phyloP scores from a whole-genome alignment of 768 basidiomycete genomes.

The Panus rudis region DNA sequence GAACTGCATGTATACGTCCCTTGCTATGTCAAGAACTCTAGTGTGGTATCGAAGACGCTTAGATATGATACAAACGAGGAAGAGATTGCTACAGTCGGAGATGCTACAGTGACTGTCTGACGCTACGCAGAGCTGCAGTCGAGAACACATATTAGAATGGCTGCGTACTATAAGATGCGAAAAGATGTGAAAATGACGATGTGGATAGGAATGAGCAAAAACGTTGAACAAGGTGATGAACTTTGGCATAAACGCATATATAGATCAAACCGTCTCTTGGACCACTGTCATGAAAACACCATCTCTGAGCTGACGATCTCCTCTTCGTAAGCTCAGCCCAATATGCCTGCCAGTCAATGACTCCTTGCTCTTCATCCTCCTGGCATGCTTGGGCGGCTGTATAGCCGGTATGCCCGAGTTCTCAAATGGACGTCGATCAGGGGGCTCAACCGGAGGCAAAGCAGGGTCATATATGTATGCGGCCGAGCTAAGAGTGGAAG shows the following conservation, averaged over 20 bases:
- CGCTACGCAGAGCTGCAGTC: not conserved
- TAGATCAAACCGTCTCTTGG: constrained; percentile 19
- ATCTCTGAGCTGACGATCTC: constrained; percentile 10
- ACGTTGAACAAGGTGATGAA: not conserved
- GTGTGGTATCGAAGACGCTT: too few species aligned
- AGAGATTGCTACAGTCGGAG: not conserved
- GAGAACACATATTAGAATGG: not conserved
- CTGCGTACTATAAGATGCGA: not conserved
- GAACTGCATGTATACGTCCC: too few species aligned
- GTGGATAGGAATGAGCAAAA: not conserved
- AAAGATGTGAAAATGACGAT: not conserved
- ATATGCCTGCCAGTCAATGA: constrained; percentile 8
- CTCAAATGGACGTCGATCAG: constrained; percentile 15
- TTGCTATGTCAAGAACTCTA: too few species aligned
- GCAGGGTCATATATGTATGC: constrained; percentile 13
- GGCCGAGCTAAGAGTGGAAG: constrained; percentile 17
- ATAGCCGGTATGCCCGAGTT: constrained; percentile 12
- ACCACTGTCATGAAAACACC: constrained; percentile 25
- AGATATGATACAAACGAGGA: not conserved
- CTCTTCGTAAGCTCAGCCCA: constrained; percentile 5
- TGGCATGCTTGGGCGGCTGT: constrained; percentile 8
- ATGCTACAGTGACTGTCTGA: not conserved
- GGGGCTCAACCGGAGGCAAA: constrained; percentile 6
- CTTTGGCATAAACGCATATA: not conserved
- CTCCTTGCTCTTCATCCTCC: constrained; percentile 17